Percentiles rank a stretch among this genome's conserved stretches.
Evolutionary conservation across 139 green algal species (phyloP).

Genomic region (Picochlorum costavermella): DNA sequence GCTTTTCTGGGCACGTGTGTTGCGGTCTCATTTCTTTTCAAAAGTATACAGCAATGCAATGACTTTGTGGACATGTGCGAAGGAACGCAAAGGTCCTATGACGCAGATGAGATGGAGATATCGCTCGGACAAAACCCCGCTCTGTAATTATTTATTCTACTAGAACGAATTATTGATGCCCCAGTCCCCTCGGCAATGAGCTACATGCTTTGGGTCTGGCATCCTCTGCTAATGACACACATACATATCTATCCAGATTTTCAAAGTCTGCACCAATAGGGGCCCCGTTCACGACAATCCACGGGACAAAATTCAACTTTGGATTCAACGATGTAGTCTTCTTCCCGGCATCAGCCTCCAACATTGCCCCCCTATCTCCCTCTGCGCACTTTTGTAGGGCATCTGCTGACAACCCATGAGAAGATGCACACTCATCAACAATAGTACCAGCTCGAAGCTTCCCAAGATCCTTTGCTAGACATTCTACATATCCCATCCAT

Average conservation of each 20-base stretch:
- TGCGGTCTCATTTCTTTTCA: background rate
- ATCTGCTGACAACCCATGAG: slow-evolving; percentile 1
- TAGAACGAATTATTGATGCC: no score
- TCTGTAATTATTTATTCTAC: no score
- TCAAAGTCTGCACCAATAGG: slow-evolving; percentile 19
- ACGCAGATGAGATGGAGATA: background rate
- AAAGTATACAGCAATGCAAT: background rate
- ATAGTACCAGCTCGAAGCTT: background rate
- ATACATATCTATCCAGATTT: slow-evolving; percentile 19
- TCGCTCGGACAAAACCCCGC: background rate
- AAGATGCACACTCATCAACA: slow-evolving; percentile 5
- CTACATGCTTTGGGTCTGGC: background rate
- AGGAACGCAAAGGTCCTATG: background rate
- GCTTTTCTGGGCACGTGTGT: slow-evolving; percentile 3
- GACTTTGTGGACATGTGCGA: background rate
- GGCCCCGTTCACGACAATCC: slow-evolving; percentile 23
- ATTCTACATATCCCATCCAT: slow-evolving; percentile 22
- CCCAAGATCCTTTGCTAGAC: slow-evolving; percentile 21
- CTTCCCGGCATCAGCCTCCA: slow-evolving; percentile 9
- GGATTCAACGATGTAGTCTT: slow-evolving; percentile 11
- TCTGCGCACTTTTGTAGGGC: background rate
- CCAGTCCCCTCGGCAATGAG: background rate
- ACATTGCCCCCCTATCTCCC: slow-evolving; percentile 9
- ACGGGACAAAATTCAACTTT: slow-evolving; percentile 21
- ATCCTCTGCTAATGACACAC: background rate